Base-by-base conservation (phyloP, 805 yeast species). In the Wickerhamomyces chaumierensis region DNA sequence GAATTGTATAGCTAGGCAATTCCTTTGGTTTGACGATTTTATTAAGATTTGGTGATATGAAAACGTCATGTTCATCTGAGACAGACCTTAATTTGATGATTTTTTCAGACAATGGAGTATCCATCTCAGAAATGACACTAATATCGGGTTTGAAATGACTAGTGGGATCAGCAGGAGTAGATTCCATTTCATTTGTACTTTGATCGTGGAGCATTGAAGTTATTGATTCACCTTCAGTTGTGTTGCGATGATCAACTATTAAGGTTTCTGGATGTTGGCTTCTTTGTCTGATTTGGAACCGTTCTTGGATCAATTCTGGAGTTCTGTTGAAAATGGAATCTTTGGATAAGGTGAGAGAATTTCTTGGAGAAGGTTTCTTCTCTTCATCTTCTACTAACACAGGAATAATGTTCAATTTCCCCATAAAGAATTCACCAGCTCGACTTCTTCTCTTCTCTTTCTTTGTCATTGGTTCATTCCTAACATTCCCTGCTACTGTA, bases 391-490 rank as follows among this genome's bases (percentile, higher is more conserved):
- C 56, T 27, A 63, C 51, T 31, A 62, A 45, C 2, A 63, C 55
- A 0, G 70, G 66, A 36, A 56, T 57, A 18, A 65, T 51, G 42
- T 65, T 65, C 64, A 65, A 57, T 38, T 62, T 65, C n/a, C 62
- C 58, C 43, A 63, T 48, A 13, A 65, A 48, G 27, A 57, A 47
- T 16, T 66, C 65, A 6, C 71, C 71, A 27, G 63, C 58, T 34
- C 52, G 41, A 34, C 54, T 51, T 42, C 47, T 47, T 39, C 56
- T 45, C 36, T 47, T 49, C 20, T 53, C 53, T 18, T 45, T 44
- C 18, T 39, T 39, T 2, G 49, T 35, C 7, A 46, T 39, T 6
- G 36, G 35, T 19, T 32, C 18, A 21, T 18, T 6, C 11, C n/a
- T n/a, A n/a, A n/a, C n/a, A n/a, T 38, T 42, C 13, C 35, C 18